Percentiles rank a stretch among this genome's conserved stretches.
Conservation (phyloP, 768 basidiomycete genomes). For the Collybiopsis luxurians region DNA sequence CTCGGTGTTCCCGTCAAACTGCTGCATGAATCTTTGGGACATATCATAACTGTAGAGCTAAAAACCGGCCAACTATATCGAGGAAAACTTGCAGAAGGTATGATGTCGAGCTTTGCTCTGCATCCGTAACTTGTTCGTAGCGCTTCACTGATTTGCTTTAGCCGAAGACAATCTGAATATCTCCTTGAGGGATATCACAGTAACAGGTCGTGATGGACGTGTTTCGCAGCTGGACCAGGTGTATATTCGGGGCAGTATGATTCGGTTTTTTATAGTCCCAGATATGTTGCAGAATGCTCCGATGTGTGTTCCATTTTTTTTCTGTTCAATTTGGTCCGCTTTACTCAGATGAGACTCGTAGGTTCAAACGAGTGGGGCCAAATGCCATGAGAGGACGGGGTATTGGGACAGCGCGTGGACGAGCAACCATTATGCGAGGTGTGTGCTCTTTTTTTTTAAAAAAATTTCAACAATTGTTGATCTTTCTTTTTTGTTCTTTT, state of each 20-base stretch:
- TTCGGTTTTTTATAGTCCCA: slow-evolving; percentile 98
- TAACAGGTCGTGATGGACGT: slow-evolving; percentile 96
- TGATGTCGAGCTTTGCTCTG: slow-evolving; percentile 18
- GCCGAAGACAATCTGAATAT: slow-evolving; percentile 99
- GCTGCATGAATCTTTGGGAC: slow-evolving; percentile 93
- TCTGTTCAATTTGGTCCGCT: no score
- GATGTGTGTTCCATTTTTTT: slow-evolving; percentile 60
- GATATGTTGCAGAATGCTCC: slow-evolving; percentile 99
- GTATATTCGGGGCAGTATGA: slow-evolving; percentile 97
- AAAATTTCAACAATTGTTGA: slow-evolving; percentile 8
- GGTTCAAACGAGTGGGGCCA: slow-evolving; percentile 98
- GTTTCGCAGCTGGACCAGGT: slow-evolving; percentile 99
- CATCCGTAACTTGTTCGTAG: slow-evolving; percentile 16
- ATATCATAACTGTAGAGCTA: slow-evolving; percentile 96
- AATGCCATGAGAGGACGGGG: slow-evolving; percentile 98
- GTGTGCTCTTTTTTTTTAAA: slow-evolving; percentile 26
- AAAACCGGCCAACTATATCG: slow-evolving; percentile 97
- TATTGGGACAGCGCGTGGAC: slow-evolving; percentile 98
- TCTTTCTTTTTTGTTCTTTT: slow-evolving; percentile 11
- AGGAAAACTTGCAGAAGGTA: slow-evolving; percentile 96
- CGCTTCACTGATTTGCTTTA: slow-evolving; percentile 29
- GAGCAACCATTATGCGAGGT: slow-evolving; percentile 99
- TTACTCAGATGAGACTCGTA: slow-evolving; percentile 28
- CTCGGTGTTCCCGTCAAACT: slow-evolving; percentile 96
- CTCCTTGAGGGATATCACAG: slow-evolving; percentile 93